Base-by-base conservation (phyloP, 768 basidiomycete species). In the Dictyophora rubrovolvata region DNA sequence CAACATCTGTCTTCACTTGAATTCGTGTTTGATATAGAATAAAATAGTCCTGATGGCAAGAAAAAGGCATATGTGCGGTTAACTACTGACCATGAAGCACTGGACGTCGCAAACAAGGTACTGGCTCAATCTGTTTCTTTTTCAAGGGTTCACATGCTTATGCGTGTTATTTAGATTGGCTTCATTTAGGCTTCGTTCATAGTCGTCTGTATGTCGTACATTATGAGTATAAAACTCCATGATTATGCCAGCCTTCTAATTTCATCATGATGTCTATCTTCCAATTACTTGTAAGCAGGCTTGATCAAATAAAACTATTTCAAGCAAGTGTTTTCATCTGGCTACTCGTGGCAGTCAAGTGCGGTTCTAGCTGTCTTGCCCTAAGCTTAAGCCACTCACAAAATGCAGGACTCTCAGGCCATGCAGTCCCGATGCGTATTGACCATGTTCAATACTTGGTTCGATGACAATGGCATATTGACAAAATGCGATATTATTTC, bases 61-160 rank as follows among this genome's bases (percentile, higher is more conserved):
- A 99, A 99, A 81, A 98, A 98, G 86, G 96, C 96, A 48, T 99
- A 96, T 71, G 94, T 97, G 49, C 85, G 94, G 53, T 77, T 98
- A 71, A 89, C 93, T 20, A 73, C 93, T n/a, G 93, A 96, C 77
- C 88, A 93, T 72, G 94, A 97, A 68, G 94, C 94, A 37, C 73
- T 97, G 67, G 94, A 97, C 71, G 91, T 96, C 58, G 94, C 94
- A 62, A 97, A 97, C 86, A 94, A 93, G 86, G 90, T 93, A 56
- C 28, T 54, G 74, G n/a, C n/a, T 68, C 50, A 55, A 9, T 47
- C n/a, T 62, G 21, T 12, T 49, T n/a, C n/a, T n/a, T 54, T 63
- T 9, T 11, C 11, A 21, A 35, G 37, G 28, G 28, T 7, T 28
- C 7, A 52, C 48, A 67, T 36, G 1, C 42, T 33, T 12, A 54